Evolutionary conservation across 2,329 filamentous ascomycete species (phyloP).

Genomic region (Aspergillus candidus): DNA sequence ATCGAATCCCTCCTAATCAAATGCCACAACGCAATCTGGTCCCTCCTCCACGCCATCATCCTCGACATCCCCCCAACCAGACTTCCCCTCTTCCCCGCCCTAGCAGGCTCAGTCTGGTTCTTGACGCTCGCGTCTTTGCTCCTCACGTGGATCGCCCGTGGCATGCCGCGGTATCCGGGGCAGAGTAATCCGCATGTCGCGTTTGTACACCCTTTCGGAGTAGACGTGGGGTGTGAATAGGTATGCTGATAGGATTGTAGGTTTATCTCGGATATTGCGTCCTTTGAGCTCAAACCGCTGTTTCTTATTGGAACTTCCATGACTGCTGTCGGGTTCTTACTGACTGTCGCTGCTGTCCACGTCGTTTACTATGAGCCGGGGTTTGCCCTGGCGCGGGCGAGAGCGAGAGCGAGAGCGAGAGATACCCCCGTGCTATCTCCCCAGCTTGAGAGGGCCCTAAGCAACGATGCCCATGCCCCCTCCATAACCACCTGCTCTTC

Average conservation of each 20-base stretch:
- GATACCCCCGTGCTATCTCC: too few relatives aligned
- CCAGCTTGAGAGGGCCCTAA: too few relatives aligned
- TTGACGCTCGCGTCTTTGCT: slow-evolving; percentile 15
- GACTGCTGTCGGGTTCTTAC: slow-evolving; percentile 15
- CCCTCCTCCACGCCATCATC: slow-evolving; percentile 12
- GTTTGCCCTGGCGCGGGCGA: slow-evolving; percentile 10
- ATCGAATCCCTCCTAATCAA: slow-evolving; percentile 3
- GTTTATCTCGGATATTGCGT: slow-evolving; percentile 20
- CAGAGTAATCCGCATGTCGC: slow-evolving; percentile 15
- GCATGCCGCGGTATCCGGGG: slow-evolving; percentile 16
- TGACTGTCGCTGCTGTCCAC: slow-evolving; percentile 16
- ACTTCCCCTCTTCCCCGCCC: slow-evolving; percentile 14
- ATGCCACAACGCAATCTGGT: slow-evolving; percentile 14
- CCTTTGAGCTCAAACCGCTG: slow-evolving; percentile 18
- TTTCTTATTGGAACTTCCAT: slow-evolving; percentile 17
- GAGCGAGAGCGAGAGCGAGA: too few relatives aligned
- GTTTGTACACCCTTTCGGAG: slow-evolving; percentile 2
- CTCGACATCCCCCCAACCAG: slow-evolving; percentile 18
- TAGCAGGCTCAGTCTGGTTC: slow-evolving; percentile 17
- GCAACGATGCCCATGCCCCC: too few relatives aligned
- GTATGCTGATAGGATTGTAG: background rate
- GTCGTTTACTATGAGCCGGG: slow-evolving; percentile 19
- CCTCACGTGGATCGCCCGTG: slow-evolving; percentile 15
- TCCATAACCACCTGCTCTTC: too few relatives aligned
- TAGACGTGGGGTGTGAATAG: background rate